Conservation (phyloP, 176 grass and related monocot genomes). For the Luzula sylvatica region DNA sequence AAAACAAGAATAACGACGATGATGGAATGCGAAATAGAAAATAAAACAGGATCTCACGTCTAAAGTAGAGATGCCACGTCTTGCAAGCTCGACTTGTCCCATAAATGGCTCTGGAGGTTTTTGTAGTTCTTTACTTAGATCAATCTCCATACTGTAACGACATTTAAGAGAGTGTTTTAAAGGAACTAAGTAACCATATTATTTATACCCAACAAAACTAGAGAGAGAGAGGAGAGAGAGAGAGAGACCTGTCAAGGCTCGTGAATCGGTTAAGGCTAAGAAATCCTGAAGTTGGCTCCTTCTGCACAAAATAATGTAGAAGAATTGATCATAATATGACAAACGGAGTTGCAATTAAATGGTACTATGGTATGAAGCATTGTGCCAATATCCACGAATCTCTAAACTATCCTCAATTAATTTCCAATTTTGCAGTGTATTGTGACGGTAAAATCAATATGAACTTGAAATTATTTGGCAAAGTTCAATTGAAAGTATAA, state of each 20-base stretch:
- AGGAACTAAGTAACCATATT: background rate
- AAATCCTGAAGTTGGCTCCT: slow-evolving; percentile 51
- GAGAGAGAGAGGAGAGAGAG: background rate
- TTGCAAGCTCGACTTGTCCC: slow-evolving; percentile 67
- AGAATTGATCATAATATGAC: background rate
- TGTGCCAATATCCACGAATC: background rate
- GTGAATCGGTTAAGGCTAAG: slow-evolving; percentile 78
- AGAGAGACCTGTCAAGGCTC: slow-evolving; percentile 69
- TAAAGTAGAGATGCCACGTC: slow-evolving; percentile 39
- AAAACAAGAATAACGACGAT: slow-evolving; percentile 4
- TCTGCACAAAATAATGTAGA: slow-evolving; percentile 26
- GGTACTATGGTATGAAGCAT: background rate
- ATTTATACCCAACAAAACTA: too few relatives aligned
- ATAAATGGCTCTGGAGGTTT: slow-evolving; percentile 57
- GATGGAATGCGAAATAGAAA: background rate
- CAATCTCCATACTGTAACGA: slow-evolving; percentile 62
- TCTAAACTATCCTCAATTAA: background rate
- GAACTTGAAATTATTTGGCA: background rate
- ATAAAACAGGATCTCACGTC: slow-evolving; percentile 31
- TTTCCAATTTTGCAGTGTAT: background rate
- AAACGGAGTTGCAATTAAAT: background rate
- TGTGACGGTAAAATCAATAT: background rate
- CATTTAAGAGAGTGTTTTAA: background rate
- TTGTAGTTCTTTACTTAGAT: slow-evolving; percentile 88
- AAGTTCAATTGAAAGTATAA: too few relatives aligned